Evolutionary conservation across 805 yeast species (phyloP).

Genomic region (Candida vartiovaarae): DNA sequence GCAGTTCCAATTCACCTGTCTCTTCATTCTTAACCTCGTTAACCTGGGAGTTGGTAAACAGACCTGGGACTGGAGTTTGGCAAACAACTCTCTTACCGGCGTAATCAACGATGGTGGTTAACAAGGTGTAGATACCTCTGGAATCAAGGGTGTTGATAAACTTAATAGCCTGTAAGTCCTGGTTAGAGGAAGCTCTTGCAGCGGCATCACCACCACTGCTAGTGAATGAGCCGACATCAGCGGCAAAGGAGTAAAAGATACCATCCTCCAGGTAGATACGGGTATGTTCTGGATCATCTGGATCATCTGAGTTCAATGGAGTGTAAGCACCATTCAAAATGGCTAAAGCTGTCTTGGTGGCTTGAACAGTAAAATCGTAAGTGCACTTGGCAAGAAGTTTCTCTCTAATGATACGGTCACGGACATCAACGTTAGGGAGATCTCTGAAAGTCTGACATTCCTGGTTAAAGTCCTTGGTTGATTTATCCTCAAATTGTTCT

Average conservation of each 20-base stretch:
- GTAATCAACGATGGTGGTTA: constrained; percentile 84
- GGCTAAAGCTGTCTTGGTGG: constrained; percentile 73
- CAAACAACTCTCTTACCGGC: constrained; percentile 84
- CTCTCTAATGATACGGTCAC: constrained; percentile 70
- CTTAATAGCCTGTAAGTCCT: constrained; percentile 70
- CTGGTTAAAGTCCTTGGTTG: constrained; percentile 80
- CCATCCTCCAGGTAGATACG: constrained; percentile 75
- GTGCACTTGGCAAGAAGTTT: constrained; percentile 62
- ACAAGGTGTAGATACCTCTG: constrained; percentile 57
- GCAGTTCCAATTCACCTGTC: constrained; percentile 30
- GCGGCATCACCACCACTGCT: constrained; percentile 77
- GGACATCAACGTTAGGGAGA: constrained; percentile 48
- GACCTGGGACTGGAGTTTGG: constrained; percentile 95
- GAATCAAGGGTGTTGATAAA: constrained; percentile 60
- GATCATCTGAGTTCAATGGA: constrained; percentile 62
- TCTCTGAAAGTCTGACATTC: constrained; percentile 82
- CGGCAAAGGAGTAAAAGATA: constrained; percentile 78
- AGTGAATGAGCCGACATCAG: constrained; percentile 61
- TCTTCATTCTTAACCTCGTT: constrained; percentile 33
- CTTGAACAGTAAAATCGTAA: constrained; percentile 68
- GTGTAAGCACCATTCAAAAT: constrained; percentile 66
- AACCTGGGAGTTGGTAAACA: constrained; percentile 34
- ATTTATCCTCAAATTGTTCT: constrained; percentile 17
- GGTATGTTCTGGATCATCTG: constrained; percentile 46
- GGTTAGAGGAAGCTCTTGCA: constrained; percentile 69